Conservation (phyloP, 768 basidiomycete species). For the Ephemerocybe angulata region DNA sequence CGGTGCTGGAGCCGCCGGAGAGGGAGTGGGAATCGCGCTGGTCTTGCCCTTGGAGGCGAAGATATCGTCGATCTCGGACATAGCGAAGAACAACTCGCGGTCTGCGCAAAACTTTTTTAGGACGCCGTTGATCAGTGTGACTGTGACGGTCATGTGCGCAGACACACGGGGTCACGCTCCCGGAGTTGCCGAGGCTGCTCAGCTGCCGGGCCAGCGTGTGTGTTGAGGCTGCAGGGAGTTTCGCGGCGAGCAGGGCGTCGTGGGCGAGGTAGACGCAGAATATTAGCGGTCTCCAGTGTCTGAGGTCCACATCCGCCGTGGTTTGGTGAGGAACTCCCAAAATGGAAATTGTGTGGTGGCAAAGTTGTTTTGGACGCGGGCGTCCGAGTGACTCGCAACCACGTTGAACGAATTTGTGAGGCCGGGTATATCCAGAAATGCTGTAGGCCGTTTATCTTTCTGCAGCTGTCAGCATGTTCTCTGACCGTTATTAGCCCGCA, state of each 20-base stretch:
- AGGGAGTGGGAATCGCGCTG: slow-evolving; percentile 13
- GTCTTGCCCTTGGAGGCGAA: slow-evolving; percentile 56
- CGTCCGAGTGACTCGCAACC: slow-evolving; percentile 5
- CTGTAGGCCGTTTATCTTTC: slow-evolving; percentile 26
- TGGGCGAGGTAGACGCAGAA: no score
- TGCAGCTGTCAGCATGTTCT: slow-evolving; percentile 10
- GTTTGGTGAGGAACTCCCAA: neutral
- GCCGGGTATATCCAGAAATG: slow-evolving; percentile 20
- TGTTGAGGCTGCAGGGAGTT: no score
- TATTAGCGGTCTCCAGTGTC: no score
- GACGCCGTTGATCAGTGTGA: neutral
- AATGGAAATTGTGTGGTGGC: neutral
- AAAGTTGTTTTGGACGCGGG: slow-evolving; percentile 10
- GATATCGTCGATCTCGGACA: slow-evolving; percentile 85
- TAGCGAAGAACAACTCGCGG: slow-evolving; percentile 18
- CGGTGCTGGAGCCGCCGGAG: slow-evolving; percentile 17
- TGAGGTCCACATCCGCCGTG: no score
- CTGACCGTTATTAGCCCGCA: slow-evolving; percentile 28
- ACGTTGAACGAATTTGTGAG: slow-evolving; percentile 9
- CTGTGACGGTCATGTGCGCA: slow-evolving; percentile 14
- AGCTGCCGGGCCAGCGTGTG: no score
- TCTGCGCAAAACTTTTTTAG: no score
- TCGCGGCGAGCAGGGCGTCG: no score
- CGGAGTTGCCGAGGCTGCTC: no score
- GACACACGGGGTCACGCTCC: no score